These are phyloP conservation scores for Herpetospermum pedunculosum DNA, from an alignment of 306 rosid genomes.

Conservation along the genomic window DNA sequence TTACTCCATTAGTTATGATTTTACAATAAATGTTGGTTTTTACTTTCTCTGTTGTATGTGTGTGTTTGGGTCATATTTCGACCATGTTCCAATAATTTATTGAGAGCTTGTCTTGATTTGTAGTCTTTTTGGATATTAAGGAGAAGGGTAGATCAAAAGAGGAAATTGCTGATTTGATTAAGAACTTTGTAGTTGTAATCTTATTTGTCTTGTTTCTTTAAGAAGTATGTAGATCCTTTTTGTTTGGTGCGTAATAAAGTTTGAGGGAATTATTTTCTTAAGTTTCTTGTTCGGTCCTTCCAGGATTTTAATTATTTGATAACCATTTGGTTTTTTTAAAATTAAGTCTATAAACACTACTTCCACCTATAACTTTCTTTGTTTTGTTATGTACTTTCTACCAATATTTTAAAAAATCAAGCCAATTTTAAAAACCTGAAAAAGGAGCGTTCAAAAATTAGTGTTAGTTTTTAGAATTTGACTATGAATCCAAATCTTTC, in stretches of 20 bases:
- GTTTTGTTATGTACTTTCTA: too few relatives aligned
- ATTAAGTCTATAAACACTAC: too few relatives aligned
- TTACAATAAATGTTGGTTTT: not conserved
- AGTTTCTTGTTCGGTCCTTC: not conserved
- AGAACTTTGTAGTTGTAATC: slow-evolving; percentile 19
- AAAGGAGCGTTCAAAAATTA: too few relatives aligned
- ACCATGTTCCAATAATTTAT: not conserved
- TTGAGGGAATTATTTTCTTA: not conserved
- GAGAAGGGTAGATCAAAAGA: slow-evolving; percentile 36
- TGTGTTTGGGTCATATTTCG: not conserved
- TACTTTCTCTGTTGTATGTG: not conserved
- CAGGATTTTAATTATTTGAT: too few relatives aligned
- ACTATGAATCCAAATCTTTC: too few relatives aligned
- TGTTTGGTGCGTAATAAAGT: not conserved
- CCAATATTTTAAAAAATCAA: too few relatives aligned
- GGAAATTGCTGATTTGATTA: slow-evolving; percentile 38
- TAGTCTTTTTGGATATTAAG: slow-evolving; percentile 9
- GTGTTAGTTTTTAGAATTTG: too few relatives aligned
- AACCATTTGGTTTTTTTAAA: too few relatives aligned
- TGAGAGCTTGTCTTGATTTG: slow-evolving; percentile 2
- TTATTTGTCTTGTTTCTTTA: not conserved
- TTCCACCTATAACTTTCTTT: too few relatives aligned
- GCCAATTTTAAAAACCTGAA: too few relatives aligned
- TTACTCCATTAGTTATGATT: not conserved
- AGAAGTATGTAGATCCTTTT: not conserved